phyloP scores from a whole-genome alignment of 768 basidiomycete genomes.

The Leccinum boreale region DNA sequence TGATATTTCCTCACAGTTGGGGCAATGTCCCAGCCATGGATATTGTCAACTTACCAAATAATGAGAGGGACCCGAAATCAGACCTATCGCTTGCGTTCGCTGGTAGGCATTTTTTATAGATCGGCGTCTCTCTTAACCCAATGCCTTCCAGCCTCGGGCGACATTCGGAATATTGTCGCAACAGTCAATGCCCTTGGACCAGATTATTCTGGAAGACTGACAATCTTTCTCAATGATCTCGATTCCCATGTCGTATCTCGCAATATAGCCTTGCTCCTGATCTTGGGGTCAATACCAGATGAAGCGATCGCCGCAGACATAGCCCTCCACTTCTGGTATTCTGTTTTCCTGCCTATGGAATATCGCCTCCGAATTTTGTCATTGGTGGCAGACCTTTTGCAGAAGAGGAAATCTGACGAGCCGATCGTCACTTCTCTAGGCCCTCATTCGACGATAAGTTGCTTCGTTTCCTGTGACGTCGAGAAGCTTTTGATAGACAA shows the following conservation, averaged over 20 bases:
- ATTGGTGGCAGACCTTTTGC: slow-evolving; percentile 18
- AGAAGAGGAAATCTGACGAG: background rate
- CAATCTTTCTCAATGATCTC: slow-evolving; percentile 42
- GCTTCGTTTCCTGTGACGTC: slow-evolving; percentile 7
- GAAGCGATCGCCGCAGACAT: slow-evolving; percentile 36
- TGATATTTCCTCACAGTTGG: slow-evolving; percentile 18
- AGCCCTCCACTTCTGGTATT: slow-evolving; percentile 50
- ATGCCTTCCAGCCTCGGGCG: slow-evolving; percentile 41
- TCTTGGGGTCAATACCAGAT: slow-evolving; percentile 38
- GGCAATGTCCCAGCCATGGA: slow-evolving; percentile 37
- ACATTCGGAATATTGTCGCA: slow-evolving; percentile 42
- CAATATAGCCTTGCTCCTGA: slow-evolving; percentile 40
- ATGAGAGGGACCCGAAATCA: slow-evolving; percentile 13
- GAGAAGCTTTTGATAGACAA: slow-evolving; percentile 15
- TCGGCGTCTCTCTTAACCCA: background rate
- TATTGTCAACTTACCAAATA: slow-evolving; percentile 26
- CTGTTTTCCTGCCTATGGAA: slow-evolving; percentile 37
- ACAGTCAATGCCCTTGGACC: slow-evolving; percentile 43
- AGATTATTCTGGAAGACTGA: slow-evolving; percentile 39
- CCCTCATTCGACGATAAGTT: slow-evolving; percentile 15
- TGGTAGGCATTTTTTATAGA: slow-evolving; percentile 13
- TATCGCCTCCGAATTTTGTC: slow-evolving; percentile 25
- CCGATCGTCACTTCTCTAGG: slow-evolving; percentile 10
- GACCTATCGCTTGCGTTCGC: slow-evolving; percentile 25
- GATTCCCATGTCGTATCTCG: slow-evolving; percentile 31